Evolutionary conservation across 495 filamentous ascomycete species (phyloP).

Genomic region (Evansstolkia leycettana): DNA sequence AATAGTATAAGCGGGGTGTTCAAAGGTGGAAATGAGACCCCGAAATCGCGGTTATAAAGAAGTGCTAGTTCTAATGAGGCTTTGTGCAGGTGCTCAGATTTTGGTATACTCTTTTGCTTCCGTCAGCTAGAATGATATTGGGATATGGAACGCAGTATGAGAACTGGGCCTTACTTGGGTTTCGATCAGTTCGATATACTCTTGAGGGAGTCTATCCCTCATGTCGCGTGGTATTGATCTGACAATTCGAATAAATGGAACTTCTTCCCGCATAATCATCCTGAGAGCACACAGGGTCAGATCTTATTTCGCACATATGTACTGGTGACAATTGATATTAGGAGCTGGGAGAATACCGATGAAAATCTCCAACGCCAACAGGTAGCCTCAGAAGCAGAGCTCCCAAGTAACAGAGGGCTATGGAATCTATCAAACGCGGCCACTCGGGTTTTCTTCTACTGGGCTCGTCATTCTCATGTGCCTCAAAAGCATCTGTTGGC

Average conservation of each 20-base stretch:
- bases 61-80: conserved; percentile 45
- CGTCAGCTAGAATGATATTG: conserved; percentile 1
- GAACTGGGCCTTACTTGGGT: conserved; percentile 34
- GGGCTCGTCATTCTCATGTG: conserved; percentile 16
- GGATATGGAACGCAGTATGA: not conserved
- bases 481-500: conserved; percentile 16
- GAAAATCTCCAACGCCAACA: conserved; percentile 49
- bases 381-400: conserved; percentile 51
- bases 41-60: conserved; percentile 55
- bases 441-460: conserved; percentile 17
- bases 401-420: conserved; percentile 58
- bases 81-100: conserved; percentile 48
- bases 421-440: conserved; percentile 50
- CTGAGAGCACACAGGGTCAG: conserved; percentile 3
- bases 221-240: conserved; percentile 50
- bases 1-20: conserved; percentile 56
- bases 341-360: conserved; percentile 24
- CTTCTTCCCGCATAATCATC: conserved; percentile 32
- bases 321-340: too few relatives aligned
- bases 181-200: conserved; percentile 46
- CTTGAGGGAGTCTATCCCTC: conserved; percentile 47
- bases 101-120: conserved; percentile 21
- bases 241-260: conserved; percentile 32
- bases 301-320: not conserved
- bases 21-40: conserved; percentile 57